A percentile compares a stretch with the other conserved stretches of the same genome.
Conservation (phyloP, 2,329 filamentous ascomycete species). For the Neurospora sp. region DNA sequence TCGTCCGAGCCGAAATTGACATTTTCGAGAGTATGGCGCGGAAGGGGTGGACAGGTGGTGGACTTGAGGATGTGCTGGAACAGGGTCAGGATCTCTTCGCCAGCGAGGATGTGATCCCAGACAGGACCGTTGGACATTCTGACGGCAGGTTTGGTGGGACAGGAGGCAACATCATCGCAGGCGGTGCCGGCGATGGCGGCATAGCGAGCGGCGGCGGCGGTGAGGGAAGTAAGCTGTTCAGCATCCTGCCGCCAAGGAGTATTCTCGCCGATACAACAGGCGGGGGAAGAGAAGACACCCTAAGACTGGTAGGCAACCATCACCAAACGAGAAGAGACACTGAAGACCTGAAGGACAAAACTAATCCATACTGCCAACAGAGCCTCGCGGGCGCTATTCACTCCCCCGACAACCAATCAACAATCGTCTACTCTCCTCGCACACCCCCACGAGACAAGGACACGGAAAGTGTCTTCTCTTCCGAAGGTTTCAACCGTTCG, state of each 20-base stretch:
- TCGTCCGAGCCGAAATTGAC: conserved; percentile 59
- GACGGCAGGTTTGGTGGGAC: conserved; percentile 8
- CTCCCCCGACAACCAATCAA: neutral
- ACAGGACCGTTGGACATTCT: conserved; percentile 7
- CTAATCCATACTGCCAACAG: conserved; percentile 39
- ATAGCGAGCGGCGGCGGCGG: conserved; percentile 20
- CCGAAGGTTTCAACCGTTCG: conserved; percentile 36
- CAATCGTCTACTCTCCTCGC: neutral
- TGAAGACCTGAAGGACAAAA: conserved; percentile 45
- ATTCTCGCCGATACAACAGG: conserved; percentile 43
- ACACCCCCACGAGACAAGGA: conserved; percentile 25
- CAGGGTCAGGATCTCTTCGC: conserved; percentile 47
- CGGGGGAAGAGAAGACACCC: conserved; percentile 25
- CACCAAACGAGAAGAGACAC: conserved; percentile 24
- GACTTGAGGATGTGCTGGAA: conserved; percentile 55
- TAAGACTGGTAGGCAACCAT: conserved; percentile 25
- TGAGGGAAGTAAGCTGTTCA: conserved; percentile 45
- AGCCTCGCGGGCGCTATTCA: conserved; percentile 41
- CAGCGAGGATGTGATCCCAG: conserved; percentile 11
- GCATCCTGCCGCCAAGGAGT: conserved; percentile 53
- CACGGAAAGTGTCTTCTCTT: conserved; percentile 42
- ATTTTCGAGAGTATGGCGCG: conserved; percentile 57
- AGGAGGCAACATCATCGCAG: conserved; percentile 7
- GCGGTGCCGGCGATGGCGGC: conserved; percentile 17
- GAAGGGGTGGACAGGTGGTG: conserved; percentile 59